Evolutionary conservation across 2,329 filamentous ascomycete genomes (phyloP), one percentile per base, ranked within the genome.

Genomic region (Xylaria sp.): DNA sequence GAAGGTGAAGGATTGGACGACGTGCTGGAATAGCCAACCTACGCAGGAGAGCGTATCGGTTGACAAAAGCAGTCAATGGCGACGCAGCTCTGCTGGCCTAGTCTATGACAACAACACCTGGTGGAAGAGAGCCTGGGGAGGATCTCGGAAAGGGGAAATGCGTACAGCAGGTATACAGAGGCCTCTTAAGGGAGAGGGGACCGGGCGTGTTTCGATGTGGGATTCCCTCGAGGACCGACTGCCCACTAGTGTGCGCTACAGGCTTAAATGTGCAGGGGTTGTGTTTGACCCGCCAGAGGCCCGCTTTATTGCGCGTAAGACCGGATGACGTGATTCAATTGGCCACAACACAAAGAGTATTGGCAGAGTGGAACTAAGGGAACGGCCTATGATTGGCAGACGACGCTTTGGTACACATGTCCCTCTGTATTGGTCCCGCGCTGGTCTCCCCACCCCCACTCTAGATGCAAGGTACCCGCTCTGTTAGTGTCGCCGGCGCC

Each of bases 1-100:
- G 29, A 50, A 29, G 51, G 55, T 47, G 35, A 72, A 71, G 32
- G 69, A 71, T 21, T 66, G 71, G 66, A 71, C 69, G 69, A 70
- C 62, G 42, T 53, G 71, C 69, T 64, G 35, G 51, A 63, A 18
- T 40, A 61, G 35, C 37, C 37, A 51, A 59, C 21, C 37, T 21
- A 42, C 25, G 32, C 48, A 60, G 32, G 16, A 48, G 32, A 53
- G 63, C n/a, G 50, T 53, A 63, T 62, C 27, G 53, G 47, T 64
- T 21, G 59, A 59, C 48, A n/a, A 60, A 27, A 40, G 65, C 63
- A 65, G 66, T 67, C 68, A 53, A 54, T 64, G 51, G 68, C 57
- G 51, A 29, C 58, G 68, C 64, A 70, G 57, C 60, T 59, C 53
- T 58, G 58, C 60, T 60, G 61, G 50, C 61, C 57, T 60, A 57